A percentile compares a stretch with the other conserved stretches of the same genome.
These are phyloP conservation scores for Alloteropsis angusta DNA, from an alignment of 202 grass and related monocot species.

Conservation along the genomic window DNA sequence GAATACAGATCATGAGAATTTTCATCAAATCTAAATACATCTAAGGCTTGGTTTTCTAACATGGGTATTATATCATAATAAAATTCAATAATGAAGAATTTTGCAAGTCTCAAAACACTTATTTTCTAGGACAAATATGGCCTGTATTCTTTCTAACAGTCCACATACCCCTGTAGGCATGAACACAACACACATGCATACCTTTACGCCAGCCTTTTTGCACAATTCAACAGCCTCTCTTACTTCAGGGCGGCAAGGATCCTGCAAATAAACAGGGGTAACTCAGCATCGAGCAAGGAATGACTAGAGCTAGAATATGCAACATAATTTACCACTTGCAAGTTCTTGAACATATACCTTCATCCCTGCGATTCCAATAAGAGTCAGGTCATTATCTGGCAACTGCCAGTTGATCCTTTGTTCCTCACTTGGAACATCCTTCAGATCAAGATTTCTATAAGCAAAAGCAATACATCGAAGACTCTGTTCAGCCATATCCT, in stretches of 20 bases:
- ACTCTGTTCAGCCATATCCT: conserved; percentile 71
- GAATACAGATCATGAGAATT: not conserved
- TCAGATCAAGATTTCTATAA: conserved; percentile 54
- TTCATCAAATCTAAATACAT: not conserved
- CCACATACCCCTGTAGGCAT: not conserved
- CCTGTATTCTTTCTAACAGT: not conserved
- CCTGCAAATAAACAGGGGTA: conserved; percentile 41
- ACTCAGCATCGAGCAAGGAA: conserved; percentile 18
- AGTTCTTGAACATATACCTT: conserved; percentile 45
- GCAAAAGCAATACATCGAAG: conserved; percentile 92
- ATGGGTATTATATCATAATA: not conserved
- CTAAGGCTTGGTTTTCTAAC: not conserved
- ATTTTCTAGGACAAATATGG: conserved; percentile 9
- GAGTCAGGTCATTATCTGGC: conserved; percentile 67
- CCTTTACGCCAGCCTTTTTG: conserved; percentile 65
- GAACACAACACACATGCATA: conserved; percentile 26
- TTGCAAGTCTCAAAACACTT: not conserved
- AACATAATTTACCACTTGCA: conserved; percentile 15
- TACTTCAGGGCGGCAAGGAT: conserved; percentile 91
- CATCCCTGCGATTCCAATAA: conserved; percentile 89
- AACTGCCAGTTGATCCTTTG: conserved; percentile 52
- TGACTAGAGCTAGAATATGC: not conserved
- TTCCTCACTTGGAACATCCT: conserved; percentile 72
- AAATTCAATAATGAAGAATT: not conserved
- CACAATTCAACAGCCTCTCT: conserved; percentile 75